phyloP scores from a whole-genome alignment of 805 yeast species.

The Brettanomyces bruxellensis region DNA sequence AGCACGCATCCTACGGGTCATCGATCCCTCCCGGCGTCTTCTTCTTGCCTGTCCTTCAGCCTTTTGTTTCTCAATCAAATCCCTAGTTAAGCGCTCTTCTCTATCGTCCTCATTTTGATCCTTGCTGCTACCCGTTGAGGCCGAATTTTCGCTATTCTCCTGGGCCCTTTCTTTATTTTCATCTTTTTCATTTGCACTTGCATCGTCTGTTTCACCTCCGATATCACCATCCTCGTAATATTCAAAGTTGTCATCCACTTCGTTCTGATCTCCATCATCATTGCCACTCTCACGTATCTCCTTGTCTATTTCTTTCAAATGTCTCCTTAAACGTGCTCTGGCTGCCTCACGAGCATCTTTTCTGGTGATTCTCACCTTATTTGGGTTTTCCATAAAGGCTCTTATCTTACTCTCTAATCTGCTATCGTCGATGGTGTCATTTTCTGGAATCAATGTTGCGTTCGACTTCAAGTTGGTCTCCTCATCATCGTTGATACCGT shows the following conservation, averaged over 20 bases:
- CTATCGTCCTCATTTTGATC: background rate
- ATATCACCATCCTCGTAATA: background rate
- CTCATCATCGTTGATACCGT: conserved; percentile 15
- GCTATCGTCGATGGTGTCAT: background rate
- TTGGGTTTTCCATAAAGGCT: conserved; percentile 1
- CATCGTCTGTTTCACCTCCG: background rate
- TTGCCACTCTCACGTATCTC: background rate
- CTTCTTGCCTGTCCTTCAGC: conserved; percentile 26
- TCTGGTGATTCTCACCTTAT: background rate
- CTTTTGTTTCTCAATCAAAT: conserved; percentile 55
- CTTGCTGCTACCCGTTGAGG: background rate
- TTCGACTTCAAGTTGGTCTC: background rate
- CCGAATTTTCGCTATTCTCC: background rate
- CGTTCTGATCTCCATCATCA: background rate
- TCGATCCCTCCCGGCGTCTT: conserved; percentile 7
- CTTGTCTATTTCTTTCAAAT: background rate
- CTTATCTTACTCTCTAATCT: background rate
- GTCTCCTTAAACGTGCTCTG: background rate
- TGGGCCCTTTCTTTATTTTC: background rate
- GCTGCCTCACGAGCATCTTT: conserved; percentile 1
- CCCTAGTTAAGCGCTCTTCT: conserved; percentile 46
- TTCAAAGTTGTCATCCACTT: background rate
- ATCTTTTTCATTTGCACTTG: background rate
- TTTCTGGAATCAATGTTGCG: background rate
- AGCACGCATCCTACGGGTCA: background rate